These are phyloP conservation scores for Kuraishia capsulata DNA, from an alignment of 805 yeast genomes.

Conservation along the genomic window DNA sequence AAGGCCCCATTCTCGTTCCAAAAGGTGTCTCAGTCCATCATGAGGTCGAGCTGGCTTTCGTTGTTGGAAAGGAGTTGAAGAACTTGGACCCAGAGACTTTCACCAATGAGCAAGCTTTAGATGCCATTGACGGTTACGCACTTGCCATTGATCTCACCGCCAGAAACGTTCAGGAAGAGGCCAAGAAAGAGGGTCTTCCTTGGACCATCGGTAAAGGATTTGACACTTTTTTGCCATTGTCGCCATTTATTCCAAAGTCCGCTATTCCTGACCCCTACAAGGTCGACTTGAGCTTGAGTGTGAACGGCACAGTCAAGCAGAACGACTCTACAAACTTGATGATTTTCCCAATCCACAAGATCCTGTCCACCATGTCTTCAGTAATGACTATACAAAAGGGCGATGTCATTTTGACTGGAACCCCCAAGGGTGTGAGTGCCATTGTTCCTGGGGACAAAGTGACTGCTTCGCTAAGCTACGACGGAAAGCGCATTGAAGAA, in stretches of 20 bases:
- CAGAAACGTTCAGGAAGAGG: slow-evolving; percentile 90
- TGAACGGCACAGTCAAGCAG: slow-evolving; percentile 68
- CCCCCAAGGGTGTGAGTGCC: slow-evolving; percentile 96
- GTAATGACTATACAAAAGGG: slow-evolving; percentile 89
- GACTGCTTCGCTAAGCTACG: slow-evolving; percentile 49
- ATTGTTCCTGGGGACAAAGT: slow-evolving; percentile 72
- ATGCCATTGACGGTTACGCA: slow-evolving; percentile 79
- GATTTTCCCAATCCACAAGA: slow-evolving; percentile 80
- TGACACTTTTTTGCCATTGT: slow-evolving; percentile 91
- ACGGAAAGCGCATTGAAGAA: slow-evolving; percentile 47
- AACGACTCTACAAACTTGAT: slow-evolving; percentile 70
- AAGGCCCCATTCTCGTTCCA: slow-evolving; percentile 80
- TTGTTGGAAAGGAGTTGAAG: slow-evolving; percentile 55
- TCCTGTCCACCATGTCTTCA: slow-evolving; percentile 72
- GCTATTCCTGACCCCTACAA: slow-evolving; percentile 67
- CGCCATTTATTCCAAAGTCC: slow-evolving; percentile 57
- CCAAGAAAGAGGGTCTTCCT: slow-evolving; percentile 88
- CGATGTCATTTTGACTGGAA: slow-evolving; percentile 88
- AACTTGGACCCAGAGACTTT: slow-evolving; percentile 51
- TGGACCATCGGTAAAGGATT: slow-evolving; percentile 97
- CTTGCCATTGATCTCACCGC: slow-evolving; percentile 93
- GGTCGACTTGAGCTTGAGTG: slow-evolving; percentile 49
- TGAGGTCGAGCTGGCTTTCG: slow-evolving; percentile 85
- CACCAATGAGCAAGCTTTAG: slow-evolving; percentile 58
- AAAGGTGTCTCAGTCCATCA: slow-evolving; percentile 76